Conservation (phyloP, 2,329 filamentous ascomycete species). For the Lasiodiplodia sp. region DNA sequence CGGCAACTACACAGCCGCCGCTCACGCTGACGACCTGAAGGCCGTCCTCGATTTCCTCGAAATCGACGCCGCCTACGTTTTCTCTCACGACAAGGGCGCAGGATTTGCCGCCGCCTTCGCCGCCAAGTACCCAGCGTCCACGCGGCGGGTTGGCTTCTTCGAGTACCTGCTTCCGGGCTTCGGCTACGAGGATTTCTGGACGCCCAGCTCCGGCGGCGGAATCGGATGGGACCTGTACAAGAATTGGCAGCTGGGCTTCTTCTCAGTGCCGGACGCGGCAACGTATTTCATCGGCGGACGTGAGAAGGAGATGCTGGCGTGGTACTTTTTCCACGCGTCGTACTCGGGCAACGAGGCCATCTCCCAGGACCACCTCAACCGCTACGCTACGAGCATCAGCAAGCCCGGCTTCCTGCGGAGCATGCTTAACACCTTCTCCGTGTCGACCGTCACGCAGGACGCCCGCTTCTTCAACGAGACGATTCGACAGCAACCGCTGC, state of each 20-base stretch:
- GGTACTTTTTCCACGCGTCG: constrained; percentile 57
- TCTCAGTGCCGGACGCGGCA: constrained; percentile 56
- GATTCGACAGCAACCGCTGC: constrained; percentile 37
- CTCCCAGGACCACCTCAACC: constrained; percentile 48
- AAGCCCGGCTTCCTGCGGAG: constrained; percentile 55
- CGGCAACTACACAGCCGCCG: constrained; percentile 51
- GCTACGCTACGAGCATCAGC: constrained; percentile 50
- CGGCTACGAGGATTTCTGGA: constrained; percentile 43
- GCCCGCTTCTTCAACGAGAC: constrained; percentile 46
- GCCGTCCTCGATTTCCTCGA: constrained; percentile 39
- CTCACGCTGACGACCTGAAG: constrained; percentile 39
- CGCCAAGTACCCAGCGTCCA: constrained; percentile 44
- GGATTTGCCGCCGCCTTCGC: constrained; percentile 53
- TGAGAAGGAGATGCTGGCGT: constrained; percentile 53
- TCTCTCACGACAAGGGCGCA: constrained; percentile 57
- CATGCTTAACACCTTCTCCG: constrained; percentile 46
- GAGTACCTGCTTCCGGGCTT: constrained; percentile 55
- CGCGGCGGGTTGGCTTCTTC: constrained; percentile 46
- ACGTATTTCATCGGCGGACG: constrained; percentile 54
- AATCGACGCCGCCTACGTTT: constrained; percentile 46
- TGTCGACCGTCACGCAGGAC: constrained; percentile 47
- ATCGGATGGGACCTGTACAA: constrained; percentile 50
- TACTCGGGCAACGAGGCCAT: constrained; percentile 52
- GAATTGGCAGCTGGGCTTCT: constrained; percentile 50
- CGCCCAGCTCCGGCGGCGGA: constrained; percentile 35